phyloP scores from a whole-genome alignment of 441 rosid genomes.

The Adansonia madagascariensis region DNA sequence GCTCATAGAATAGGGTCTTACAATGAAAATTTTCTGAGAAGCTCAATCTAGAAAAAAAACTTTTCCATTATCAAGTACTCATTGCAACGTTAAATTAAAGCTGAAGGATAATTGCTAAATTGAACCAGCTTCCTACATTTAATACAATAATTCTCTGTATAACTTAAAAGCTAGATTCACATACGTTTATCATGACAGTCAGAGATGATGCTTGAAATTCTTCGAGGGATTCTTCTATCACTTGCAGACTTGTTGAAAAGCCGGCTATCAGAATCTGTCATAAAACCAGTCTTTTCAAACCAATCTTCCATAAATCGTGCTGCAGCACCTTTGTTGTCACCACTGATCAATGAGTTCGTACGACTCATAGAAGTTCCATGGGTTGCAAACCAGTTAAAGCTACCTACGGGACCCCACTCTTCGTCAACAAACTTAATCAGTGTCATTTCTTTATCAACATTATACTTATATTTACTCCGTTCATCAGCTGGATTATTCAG shows the following conservation, averaged over 20 bases:
- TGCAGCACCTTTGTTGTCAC: slow-evolving; percentile 81
- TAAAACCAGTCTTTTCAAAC: slow-evolving; percentile 44
- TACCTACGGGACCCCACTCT: slow-evolving; percentile 57
- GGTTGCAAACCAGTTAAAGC: slow-evolving; percentile 82
- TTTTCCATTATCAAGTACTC: background rate
- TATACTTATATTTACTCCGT: slow-evolving; percentile 57
- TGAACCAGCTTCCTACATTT: background rate
- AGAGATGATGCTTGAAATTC: slow-evolving; percentile 54
- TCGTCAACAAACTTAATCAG: slow-evolving; percentile 65
- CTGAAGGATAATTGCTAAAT: background rate
- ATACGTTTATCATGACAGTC: slow-evolving; percentile 46
- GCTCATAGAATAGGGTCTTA: background rate
- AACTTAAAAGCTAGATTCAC: slow-evolving; percentile 25
- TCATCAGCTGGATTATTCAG: slow-evolving; percentile 65
- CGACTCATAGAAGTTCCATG: slow-evolving; percentile 84
- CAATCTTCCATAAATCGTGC: slow-evolving; percentile 80
- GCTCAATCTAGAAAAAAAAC: background rate
- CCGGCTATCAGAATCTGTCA: slow-evolving; percentile 22
- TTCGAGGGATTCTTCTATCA: slow-evolving; percentile 38
- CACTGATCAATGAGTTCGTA: slow-evolving; percentile 70
- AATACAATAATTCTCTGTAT: background rate
- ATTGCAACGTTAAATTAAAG: background rate
- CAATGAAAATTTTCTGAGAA: background rate
- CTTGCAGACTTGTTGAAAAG: slow-evolving; percentile 25
- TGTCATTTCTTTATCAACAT: slow-evolving; percentile 75